These are phyloP conservation scores for Paraconiothyrium sp. DNA, from an alignment of 2,329 filamentous ascomycete species.

Conservation along the genomic window DNA sequence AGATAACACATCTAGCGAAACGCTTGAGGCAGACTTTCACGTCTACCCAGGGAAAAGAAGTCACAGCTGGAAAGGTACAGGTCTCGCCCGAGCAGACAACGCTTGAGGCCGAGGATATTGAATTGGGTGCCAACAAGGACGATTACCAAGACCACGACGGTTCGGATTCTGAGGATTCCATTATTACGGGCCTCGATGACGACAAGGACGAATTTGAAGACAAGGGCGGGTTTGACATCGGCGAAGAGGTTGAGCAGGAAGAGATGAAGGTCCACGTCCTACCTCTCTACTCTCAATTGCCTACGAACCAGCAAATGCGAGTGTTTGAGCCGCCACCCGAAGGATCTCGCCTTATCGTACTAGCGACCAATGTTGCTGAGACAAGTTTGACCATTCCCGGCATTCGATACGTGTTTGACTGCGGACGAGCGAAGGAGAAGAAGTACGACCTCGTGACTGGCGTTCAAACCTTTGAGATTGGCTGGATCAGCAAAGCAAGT, in stretches of 20 bases:
- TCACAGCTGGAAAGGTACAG: slow-evolving; percentile 72
- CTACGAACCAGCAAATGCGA: slow-evolving; percentile 87
- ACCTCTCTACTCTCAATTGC: slow-evolving; percentile 92
- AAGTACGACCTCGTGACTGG: slow-evolving; percentile 87
- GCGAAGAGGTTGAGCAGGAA: slow-evolving; percentile 68
- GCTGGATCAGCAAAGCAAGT: slow-evolving; percentile 97
- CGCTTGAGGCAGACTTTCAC: slow-evolving; percentile 75
- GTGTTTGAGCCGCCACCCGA: slow-evolving; percentile 89
- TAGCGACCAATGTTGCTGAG: slow-evolving; percentile 96
- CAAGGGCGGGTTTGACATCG: slow-evolving; percentile 71
- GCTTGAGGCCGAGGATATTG: slow-evolving; percentile 85
- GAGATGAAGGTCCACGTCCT: slow-evolving; percentile 80
- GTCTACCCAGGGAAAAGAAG: slow-evolving; percentile 56
- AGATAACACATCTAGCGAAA: slow-evolving; percentile 86
- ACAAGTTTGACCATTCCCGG: slow-evolving; percentile 97
- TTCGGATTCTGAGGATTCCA: slow-evolving; percentile 65
- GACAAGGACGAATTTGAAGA: slow-evolving; percentile 49
- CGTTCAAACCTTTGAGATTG: slow-evolving; percentile 93
- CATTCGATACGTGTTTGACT: slow-evolving; percentile 95
- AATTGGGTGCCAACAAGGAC: slow-evolving; percentile 68
- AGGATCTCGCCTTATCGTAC: slow-evolving; percentile 82
- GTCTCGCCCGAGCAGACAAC: slow-evolving; percentile 81
- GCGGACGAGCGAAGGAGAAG: slow-evolving; percentile 89
- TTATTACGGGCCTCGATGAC: slow-evolving; percentile 67
- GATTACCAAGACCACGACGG: slow-evolving; percentile 57